Conservation (phyloP, 2,329 filamentous ascomycete genomes). For the Dendryphion nanum region DNA sequence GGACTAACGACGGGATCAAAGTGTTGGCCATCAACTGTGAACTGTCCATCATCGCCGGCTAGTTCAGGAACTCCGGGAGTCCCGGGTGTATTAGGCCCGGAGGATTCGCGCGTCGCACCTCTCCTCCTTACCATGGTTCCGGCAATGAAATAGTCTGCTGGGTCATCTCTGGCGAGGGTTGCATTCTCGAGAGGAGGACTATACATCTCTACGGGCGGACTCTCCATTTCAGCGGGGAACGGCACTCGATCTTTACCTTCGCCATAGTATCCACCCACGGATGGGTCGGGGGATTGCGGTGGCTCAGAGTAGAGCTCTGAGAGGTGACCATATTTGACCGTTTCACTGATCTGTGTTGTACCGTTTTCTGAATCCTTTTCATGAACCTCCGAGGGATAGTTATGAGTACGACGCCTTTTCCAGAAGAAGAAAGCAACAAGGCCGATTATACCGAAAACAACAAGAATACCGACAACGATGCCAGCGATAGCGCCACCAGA, state of each 20-base stretch:
- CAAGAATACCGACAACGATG: conserved; percentile 34
- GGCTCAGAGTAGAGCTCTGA: conserved; percentile 36
- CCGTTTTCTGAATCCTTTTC: conserved; percentile 25
- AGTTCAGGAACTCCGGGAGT: conserved; percentile 25
- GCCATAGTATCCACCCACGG: conserved; percentile 23
- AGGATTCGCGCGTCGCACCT: conserved; percentile 24
- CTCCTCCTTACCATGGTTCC: conserved; percentile 15
- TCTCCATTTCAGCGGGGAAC: conserved; percentile 33
- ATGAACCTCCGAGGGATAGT: conserved; percentile 5
- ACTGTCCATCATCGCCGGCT: conserved; percentile 27
- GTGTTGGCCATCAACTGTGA: conserved; percentile 12
- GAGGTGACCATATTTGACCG: conserved; percentile 31
- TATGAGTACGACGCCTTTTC: conserved; percentile 16
- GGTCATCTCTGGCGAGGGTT: conserved; percentile 9
- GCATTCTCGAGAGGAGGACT: conserved; percentile 20
- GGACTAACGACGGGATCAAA: conserved; percentile 13
- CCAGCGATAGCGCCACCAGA: conserved; percentile 31
- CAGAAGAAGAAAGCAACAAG: conserved; percentile 27
- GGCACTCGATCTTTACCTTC: conserved; percentile 19
- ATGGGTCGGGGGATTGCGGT: conserved; percentile 22
- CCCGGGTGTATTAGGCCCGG: conserved; percentile 23
- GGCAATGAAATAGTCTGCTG: conserved; percentile 25
- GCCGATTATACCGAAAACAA: conserved; percentile 29
- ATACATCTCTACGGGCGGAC: conserved; percentile 33
- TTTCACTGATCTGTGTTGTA: conserved; percentile 21